Conservation (phyloP, 345 rosid species). For the Capsella bursapastoris region DNA sequence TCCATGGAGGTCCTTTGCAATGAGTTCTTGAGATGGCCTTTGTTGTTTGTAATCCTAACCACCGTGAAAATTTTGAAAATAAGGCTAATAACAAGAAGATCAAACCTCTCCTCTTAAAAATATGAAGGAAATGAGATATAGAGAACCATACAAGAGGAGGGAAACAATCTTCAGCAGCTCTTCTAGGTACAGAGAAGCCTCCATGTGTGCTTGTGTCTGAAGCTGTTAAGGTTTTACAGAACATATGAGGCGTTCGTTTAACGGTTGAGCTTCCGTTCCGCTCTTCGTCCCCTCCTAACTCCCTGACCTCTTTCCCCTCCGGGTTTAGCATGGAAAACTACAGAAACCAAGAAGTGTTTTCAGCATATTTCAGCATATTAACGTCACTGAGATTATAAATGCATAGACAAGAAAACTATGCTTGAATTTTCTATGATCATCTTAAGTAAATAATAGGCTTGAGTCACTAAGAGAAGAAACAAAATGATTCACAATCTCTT, state of each 20-base stretch:
- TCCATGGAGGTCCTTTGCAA: conserved; percentile 89
- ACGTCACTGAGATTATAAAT: background rate
- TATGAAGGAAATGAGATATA: background rate
- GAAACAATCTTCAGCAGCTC: conserved; percentile 94
- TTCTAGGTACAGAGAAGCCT: conserved; percentile 88
- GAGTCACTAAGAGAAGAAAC: conserved; percentile 16
- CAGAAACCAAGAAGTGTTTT: conserved; percentile 15
- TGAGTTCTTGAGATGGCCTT: conserved; percentile 90
- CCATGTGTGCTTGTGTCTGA: conserved; percentile 97
- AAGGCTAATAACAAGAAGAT: conserved; percentile 22
- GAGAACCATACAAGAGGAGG: conserved; percentile 66
- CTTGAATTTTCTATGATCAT: conserved; percentile 11
- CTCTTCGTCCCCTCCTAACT: conserved; percentile 58
- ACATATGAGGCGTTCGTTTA: conserved; percentile 80
- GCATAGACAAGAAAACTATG: background rate
- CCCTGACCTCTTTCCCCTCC: conserved; percentile 59
- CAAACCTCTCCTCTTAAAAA: background rate
- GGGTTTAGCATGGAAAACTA: conserved; percentile 58
- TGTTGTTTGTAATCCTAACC: conserved; percentile 82
- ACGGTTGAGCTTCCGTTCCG: conserved; percentile 56
- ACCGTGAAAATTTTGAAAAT: background rate
- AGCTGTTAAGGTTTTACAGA: conserved; percentile 89
- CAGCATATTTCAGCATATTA: conserved; percentile 12
- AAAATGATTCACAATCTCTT: conserved; percentile 8
- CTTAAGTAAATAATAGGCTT: conserved; percentile 3